Evolutionary conservation across 192 early-diverging fungal genomes (phyloP).

Genomic region (Linnemannia zychae): DNA sequence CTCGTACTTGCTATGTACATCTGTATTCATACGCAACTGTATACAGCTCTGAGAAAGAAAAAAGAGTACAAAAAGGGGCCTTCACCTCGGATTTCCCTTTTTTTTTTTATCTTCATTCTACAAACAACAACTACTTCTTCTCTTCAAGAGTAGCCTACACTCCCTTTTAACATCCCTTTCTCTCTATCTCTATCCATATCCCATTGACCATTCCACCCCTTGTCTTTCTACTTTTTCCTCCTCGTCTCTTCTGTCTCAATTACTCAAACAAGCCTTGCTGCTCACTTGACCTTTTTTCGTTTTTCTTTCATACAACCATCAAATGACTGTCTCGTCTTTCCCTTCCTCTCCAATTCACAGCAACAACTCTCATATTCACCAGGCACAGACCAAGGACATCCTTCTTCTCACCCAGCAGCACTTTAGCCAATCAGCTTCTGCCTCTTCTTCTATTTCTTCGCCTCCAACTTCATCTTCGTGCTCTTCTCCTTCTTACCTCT

Average conservation of each 20-base stretch:
- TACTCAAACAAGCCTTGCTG: neutral
- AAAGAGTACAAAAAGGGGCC: constrained; percentile 46
- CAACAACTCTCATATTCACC: neutral
- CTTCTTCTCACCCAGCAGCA: constrained; percentile 19
- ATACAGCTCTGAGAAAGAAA: neutral
- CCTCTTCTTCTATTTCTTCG: constrained; percentile 8
- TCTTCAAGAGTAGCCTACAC: constrained; percentile 2
- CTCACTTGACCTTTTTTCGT: neutral
- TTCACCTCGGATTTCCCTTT: constrained; percentile 11
- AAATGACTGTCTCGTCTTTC: neutral
- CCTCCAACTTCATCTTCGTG: neutral
- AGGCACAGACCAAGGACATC: constrained; percentile 42
- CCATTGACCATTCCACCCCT: neutral
- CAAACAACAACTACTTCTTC: neutral
- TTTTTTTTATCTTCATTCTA: constrained; percentile 13
- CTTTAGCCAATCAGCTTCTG: constrained; percentile 20
- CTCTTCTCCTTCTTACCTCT: constrained; percentile 10
- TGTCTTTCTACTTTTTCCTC: neutral
- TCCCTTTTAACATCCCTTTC: constrained; percentile 4
- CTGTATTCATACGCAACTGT: neutral
- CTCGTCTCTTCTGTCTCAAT: neutral
- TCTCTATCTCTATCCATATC: neutral
- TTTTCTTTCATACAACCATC: neutral
- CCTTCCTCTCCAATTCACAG: neutral
- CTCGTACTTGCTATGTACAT: neutral